These are phyloP conservation scores for Helianthus tuberosus DNA, from an alignment of 129 eudicot genomes.

Conservation along the genomic window DNA sequence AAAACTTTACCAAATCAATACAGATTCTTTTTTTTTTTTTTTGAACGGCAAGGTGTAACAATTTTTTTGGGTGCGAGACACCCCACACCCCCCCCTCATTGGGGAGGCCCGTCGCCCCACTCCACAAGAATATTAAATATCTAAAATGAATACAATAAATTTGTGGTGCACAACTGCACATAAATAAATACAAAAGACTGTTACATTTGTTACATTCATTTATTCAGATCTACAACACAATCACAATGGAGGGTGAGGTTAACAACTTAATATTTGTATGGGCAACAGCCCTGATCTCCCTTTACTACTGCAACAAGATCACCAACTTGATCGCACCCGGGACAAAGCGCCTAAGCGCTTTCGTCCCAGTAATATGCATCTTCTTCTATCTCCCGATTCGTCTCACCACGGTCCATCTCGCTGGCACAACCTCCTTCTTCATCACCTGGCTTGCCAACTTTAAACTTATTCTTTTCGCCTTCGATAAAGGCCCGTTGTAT, in stretches of 20 bases:
- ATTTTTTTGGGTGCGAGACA: too few relatives aligned
- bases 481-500: conserved; percentile 48
- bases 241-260: conserved; percentile 25
- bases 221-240: too few relatives aligned
- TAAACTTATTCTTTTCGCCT: conserved; percentile 48
- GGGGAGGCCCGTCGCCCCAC: too few relatives aligned
- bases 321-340: conserved; percentile 20
- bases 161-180: too few relatives aligned
- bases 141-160: too few relatives aligned
- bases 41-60: too few relatives aligned
- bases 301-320: conserved; percentile 24
- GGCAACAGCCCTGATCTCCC: conserved; percentile 12
- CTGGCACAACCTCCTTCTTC: conserved; percentile 50
- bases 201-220: too few relatives aligned
- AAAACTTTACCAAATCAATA: too few relatives aligned
- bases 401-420: conserved; percentile 35
- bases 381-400: conserved; percentile 36
- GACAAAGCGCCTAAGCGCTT: conserved; percentile 4
- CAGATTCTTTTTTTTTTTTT: too few relatives aligned
- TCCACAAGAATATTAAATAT: too few relatives aligned
- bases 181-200: too few relatives aligned
- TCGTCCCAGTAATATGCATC: conserved; percentile 27
- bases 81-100: too few relatives aligned
- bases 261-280: conserved; percentile 20
- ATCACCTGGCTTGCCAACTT: conserved; percentile 61